Evolutionary conservation across 129 eudicot species (phyloP).

Genomic region (Tagetes erecta): DNA sequence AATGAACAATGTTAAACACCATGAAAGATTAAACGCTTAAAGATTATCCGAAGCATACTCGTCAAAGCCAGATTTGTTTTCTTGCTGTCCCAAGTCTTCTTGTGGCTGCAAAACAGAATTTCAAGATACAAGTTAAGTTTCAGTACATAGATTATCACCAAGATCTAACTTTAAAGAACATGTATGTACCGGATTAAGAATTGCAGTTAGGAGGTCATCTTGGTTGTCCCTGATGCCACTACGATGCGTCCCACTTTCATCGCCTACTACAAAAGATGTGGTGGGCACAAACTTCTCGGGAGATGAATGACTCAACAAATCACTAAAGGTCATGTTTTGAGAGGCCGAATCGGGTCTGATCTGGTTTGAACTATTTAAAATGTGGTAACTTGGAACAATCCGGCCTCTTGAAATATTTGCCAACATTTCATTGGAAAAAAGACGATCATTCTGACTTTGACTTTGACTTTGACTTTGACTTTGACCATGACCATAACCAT

Average conservation of each 20-base stretch:
- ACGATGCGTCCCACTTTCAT: conserved; percentile 42
- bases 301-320: conserved; percentile 5
- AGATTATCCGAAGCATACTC: conserved; percentile 69
- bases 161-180: conserved; percentile 19
- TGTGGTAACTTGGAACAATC: not conserved
- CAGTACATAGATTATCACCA: not conserved
- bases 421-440: conserved; percentile 36
- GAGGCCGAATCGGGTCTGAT: conserved; percentile 33
- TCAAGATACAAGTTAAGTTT: not conserved
- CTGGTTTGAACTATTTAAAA: not conserved
- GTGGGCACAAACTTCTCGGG: conserved; percentile 21
- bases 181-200: conserved; percentile 54
- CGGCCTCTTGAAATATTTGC: not conserved
- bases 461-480: conserved; percentile 14
- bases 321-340: conserved; percentile 37
- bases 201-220: conserved; percentile 66
- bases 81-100: conserved; percentile 53
- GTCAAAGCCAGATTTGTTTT: conserved; percentile 54
- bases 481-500: conserved; percentile 34
- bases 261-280: conserved; percentile 14
- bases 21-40: conserved; percentile 2
- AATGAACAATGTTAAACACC: conserved; percentile 8
- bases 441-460: conserved; percentile 13
- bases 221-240: conserved; percentile 41
- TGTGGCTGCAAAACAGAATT: conserved; percentile 28